These are phyloP conservation scores for Trichoderma atroviride DNA, from an alignment of 2,329 filamentous ascomycete species.

Conservation along the genomic window DNA sequence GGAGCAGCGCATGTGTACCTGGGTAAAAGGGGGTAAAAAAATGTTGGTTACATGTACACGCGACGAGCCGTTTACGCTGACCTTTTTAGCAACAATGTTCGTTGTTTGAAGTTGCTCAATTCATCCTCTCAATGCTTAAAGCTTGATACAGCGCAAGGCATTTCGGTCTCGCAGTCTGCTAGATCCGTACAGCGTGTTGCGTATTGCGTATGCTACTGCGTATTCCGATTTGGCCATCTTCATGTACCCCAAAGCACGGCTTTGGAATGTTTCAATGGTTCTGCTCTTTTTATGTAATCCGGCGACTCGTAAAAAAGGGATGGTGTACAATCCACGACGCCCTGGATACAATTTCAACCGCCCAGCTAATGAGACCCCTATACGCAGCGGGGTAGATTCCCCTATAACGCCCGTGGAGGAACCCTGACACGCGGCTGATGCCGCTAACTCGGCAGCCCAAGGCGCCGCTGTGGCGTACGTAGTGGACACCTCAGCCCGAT, in stretches of 20 bases:
- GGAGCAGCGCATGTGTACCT: background rate
- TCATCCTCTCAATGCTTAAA: background rate
- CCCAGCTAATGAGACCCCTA: slow-evolving; percentile 9
- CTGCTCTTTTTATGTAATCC: background rate
- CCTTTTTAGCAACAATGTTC: background rate
- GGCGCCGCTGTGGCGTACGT: background rate
- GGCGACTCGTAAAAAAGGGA: background rate
- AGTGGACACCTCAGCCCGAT: slow-evolving; percentile 24
- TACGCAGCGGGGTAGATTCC: slow-evolving; percentile 8
- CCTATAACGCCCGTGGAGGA: slow-evolving; percentile 11
- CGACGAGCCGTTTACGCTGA: background rate
- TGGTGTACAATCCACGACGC: background rate
- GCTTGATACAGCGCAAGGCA: background rate
- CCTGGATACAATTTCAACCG: background rate
- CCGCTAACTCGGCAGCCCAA: background rate
- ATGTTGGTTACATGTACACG: background rate
- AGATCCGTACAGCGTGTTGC: background rate
- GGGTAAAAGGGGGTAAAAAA: background rate
- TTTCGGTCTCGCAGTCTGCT: background rate
- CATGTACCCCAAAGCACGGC: background rate
- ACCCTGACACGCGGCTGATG: background rate
- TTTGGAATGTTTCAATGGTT: background rate
- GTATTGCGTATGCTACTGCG: background rate
- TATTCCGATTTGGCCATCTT: background rate
- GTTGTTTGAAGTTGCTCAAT: background rate